A percentile compares a stretch with the other conserved stretches of the same genome.
Conservation (phyloP, 306 rosid species). For the Oxytropis ochrocephala region DNA sequence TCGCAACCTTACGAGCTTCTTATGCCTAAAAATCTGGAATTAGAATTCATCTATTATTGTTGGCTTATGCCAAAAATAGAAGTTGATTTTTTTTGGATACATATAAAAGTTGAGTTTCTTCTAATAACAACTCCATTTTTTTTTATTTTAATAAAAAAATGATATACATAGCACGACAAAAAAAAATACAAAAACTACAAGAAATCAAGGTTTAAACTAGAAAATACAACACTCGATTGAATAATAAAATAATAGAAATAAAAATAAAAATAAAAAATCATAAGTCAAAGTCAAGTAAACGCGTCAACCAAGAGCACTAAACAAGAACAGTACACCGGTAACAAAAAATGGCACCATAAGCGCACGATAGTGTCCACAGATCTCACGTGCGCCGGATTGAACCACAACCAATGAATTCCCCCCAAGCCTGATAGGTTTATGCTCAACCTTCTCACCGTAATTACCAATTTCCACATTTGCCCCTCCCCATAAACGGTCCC, state of each 20-base stretch:
- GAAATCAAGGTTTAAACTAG: no score
- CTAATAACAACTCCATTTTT: no score
- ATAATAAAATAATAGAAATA: not conserved
- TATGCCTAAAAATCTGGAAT: no score
- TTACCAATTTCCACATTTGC: conserved; percentile 39
- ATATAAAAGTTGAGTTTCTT: no score
- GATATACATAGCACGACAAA: no score
- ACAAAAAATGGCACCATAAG: conserved; percentile 19
- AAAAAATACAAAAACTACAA: no score
- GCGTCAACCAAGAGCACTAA: not conserved
- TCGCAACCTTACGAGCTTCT: no score
- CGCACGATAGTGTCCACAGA: conserved; percentile 12
- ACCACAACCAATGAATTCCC: not conserved
- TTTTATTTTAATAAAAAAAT: no score
- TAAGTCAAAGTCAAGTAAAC: conserved; percentile 14
- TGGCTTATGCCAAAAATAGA: no score
- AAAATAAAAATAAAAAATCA: not conserved
- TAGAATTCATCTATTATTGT: no score
- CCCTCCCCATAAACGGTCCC: conserved; percentile 41
- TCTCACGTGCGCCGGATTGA: conserved; percentile 38
- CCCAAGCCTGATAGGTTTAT: conserved; percentile 49
- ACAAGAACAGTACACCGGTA: not conserved
- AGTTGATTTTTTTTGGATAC: no score
- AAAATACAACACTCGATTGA: not conserved
- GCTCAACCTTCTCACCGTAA: conserved; percentile 24